Evolutionary conservation across 2,329 filamentous ascomycete species (phyloP).

Genomic region (Cladosporium oxysporum): DNA sequence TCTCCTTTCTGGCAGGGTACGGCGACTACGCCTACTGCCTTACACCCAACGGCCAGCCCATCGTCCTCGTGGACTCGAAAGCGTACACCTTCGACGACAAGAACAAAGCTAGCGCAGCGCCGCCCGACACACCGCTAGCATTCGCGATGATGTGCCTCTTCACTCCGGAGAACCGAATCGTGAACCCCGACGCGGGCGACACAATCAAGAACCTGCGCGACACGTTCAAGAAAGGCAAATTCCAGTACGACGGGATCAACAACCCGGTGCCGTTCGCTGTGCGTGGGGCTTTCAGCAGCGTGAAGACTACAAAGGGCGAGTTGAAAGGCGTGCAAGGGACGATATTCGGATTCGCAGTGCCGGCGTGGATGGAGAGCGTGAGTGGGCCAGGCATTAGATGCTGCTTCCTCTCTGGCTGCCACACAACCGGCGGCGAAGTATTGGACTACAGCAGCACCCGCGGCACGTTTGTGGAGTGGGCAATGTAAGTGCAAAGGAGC

Average conservation of each 20-base stretch:
- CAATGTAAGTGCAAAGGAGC: not conserved
- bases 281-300: constrained; percentile 12
- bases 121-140: not conserved
- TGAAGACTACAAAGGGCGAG: constrained; percentile 8
- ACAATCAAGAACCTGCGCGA: not conserved
- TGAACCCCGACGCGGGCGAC: not conserved
- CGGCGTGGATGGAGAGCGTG: constrained; percentile 12
- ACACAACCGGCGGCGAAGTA: constrained; percentile 6
- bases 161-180: constrained; percentile 13
- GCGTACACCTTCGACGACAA: not conserved
- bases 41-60: not conserved
- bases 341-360: constrained; percentile 16
- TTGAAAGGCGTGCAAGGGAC: constrained; percentile 9
- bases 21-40: constrained; percentile 15
- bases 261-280: constrained; percentile 7
- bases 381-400: constrained; percentile 11
- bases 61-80: constrained; percentile 4
- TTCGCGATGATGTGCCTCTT: constrained; percentile 17
- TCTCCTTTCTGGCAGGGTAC: constrained; percentile 12
- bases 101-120: not conserved
- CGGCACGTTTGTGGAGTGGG: constrained; percentile 15
- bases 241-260: constrained; percentile 2
- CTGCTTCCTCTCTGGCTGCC: constrained; percentile 10
- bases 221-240: constrained; percentile 11
- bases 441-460: constrained; percentile 4